A percentile compares a stretch with the other conserved stretches of the same genome.
Conservation (phyloP, 2,329 filamentous ascomycete genomes). For the Aspergillus sp. region DNA sequence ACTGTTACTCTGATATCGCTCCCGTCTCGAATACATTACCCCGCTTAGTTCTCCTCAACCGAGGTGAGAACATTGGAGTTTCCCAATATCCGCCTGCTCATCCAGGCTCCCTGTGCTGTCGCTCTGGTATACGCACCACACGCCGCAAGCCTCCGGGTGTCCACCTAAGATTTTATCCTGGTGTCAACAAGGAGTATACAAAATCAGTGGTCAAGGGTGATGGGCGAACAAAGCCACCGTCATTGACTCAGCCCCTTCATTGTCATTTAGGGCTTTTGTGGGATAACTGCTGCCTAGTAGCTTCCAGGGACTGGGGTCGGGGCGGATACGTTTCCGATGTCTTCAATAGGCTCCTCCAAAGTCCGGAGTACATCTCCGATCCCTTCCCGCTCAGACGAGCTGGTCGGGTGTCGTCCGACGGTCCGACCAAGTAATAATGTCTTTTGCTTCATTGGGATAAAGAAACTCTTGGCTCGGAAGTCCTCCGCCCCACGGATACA, state of each 20-base stretch:
- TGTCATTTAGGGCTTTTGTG: background rate
- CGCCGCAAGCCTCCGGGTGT: background rate
- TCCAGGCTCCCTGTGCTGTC: background rate
- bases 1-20: background rate
- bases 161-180: background rate
- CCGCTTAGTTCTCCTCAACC: background rate
- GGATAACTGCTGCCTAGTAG: background rate
- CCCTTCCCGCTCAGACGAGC: background rate
- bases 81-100: background rate
- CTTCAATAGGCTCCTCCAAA: background rate
- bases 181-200: background rate
- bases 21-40: background rate
- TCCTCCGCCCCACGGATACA: background rate
- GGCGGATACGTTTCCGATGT: background rate
- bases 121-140: background rate
- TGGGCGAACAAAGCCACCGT: background rate
- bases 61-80: background rate
- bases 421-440: background rate
- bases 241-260: background rate
- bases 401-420: background rate
- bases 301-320: background rate
- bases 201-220: background rate
- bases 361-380: background rate
- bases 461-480: slow-evolving; percentile 1
- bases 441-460: slow-evolving; percentile 3